These are phyloP conservation scores for Pichiaceae sp. DNA, from an alignment of 1,139 yeast species.

Conservation along the genomic window DNA sequence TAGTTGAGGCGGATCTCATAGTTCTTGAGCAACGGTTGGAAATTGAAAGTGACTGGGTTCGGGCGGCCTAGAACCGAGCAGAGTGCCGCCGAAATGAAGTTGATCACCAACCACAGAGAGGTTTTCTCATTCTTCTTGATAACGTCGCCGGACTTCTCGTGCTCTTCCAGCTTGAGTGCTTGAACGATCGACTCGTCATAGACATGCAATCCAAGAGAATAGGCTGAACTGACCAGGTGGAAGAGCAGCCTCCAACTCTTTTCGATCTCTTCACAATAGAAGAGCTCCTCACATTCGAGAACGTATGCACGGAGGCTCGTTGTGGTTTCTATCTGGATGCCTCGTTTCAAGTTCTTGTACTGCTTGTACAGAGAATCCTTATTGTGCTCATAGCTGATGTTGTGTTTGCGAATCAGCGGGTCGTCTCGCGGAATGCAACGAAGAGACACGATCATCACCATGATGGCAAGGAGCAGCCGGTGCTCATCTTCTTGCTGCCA, in stretches of 20 bases:
- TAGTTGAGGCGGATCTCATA: slow-evolving; percentile 34
- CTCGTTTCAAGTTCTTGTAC: slow-evolving; percentile 37
- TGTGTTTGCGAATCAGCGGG: slow-evolving; percentile 24
- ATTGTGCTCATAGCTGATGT: slow-evolving; percentile 22
- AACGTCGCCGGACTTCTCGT: slow-evolving; percentile 15
- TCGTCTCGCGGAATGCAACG: slow-evolving; percentile 30
- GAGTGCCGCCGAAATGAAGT: slow-evolving; percentile 37
- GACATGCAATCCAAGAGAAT: slow-evolving; percentile 45
- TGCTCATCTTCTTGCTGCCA: slow-evolving; percentile 50
- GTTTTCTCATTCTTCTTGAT: slow-evolving; percentile 27
- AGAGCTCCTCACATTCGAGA: slow-evolving; percentile 42
- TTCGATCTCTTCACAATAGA: slow-evolving; percentile 40
- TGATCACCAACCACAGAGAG: slow-evolving; percentile 43
- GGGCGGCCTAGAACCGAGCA: slow-evolving; percentile 50
- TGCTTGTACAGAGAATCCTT: slow-evolving; percentile 28
- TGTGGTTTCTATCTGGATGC: slow-evolving; percentile 38
- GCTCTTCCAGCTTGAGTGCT: slow-evolving; percentile 14
- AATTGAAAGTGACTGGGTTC: slow-evolving; percentile 41
- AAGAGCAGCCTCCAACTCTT: slow-evolving; percentile 26
- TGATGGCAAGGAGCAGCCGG: slow-evolving; percentile 33
- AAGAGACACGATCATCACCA: slow-evolving; percentile 34
- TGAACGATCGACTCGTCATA: slow-evolving; percentile 21
- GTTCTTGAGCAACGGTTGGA: slow-evolving; percentile 22
- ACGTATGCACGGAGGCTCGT: slow-evolving; percentile 41
- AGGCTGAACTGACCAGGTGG: slow-evolving; percentile 35